Evolutionary conservation across 2,329 filamentous ascomycete species (phyloP).

Genomic region (Cordyceps farinosa): DNA sequence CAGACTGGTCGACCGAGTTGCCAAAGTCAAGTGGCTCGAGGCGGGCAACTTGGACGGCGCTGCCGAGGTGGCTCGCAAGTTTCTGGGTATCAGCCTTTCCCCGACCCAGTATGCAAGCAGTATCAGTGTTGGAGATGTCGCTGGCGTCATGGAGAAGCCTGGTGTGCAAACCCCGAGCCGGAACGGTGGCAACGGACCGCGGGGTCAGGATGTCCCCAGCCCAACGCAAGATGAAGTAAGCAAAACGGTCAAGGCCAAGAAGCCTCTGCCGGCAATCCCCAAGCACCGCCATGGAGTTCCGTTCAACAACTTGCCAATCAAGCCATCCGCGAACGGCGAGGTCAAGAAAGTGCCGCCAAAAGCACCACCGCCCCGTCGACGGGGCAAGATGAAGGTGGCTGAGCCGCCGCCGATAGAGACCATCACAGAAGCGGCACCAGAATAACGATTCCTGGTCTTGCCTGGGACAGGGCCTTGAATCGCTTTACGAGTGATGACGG

Average conservation of each 20-base stretch:
- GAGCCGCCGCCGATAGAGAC: constrained; percentile 31
- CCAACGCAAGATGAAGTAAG: constrained; percentile 24
- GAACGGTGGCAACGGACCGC: constrained; percentile 33
- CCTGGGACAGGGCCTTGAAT: background rate
- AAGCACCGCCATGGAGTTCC: constrained; percentile 54
- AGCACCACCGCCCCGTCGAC: constrained; percentile 44
- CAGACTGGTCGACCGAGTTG: constrained; percentile 71
- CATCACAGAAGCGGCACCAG: constrained; percentile 23
- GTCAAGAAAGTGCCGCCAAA: constrained; percentile 43
- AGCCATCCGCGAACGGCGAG: constrained; percentile 27
- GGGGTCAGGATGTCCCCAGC: constrained; percentile 24
- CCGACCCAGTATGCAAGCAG: constrained; percentile 64
- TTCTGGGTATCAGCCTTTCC: constrained; percentile 69
- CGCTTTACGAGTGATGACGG: background rate
- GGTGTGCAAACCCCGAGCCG: constrained; percentile 77
- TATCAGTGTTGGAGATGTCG: constrained; percentile 73
- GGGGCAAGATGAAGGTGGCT: constrained; percentile 39
- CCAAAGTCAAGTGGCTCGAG: constrained; percentile 66
- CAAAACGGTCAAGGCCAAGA: constrained; percentile 37
- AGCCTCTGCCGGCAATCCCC: constrained; percentile 51
- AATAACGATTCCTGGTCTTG: constrained; percentile 9
- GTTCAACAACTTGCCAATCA: constrained; percentile 32
- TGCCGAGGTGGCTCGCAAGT: constrained; percentile 51
- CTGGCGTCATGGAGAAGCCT: constrained; percentile 75
- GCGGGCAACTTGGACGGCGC: constrained; percentile 35